phyloP scores from a whole-genome alignment of 768 basidiomycete genomes.

The Boletus tomentosulus region DNA sequence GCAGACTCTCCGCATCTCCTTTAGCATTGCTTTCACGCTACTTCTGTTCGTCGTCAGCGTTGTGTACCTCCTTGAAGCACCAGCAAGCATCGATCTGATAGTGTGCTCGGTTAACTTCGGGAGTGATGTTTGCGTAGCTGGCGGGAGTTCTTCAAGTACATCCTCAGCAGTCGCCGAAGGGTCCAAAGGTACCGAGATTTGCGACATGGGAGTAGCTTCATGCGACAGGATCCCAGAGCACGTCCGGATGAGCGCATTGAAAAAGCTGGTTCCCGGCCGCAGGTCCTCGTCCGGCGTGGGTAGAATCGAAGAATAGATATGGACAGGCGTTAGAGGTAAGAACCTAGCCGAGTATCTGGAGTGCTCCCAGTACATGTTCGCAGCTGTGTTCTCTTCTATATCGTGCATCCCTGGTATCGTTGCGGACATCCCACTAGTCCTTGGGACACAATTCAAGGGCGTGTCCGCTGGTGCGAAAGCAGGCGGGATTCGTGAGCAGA shows the following conservation, averaged over 20 bases:
- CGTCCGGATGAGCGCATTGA: constrained; percentile 44
- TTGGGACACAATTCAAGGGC: not conserved
- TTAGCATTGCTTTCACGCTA: constrained; percentile 70
- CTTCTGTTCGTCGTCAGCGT: constrained; percentile 84
- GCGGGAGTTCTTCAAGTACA: constrained; percentile 40
- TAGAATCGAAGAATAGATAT: constrained; percentile 39
- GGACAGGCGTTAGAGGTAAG: constrained; percentile 57
- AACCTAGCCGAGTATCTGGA: constrained; percentile 55
- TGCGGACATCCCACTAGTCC: not conserved
- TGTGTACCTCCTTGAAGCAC: constrained; percentile 69
- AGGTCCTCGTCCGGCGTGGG: constrained; percentile 1
- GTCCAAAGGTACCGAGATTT: not conserved
- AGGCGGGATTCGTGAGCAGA: constrained; percentile 6
- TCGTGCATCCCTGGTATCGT: not conserved
- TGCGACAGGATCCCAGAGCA: constrained; percentile 53
- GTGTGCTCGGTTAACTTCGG: constrained; percentile 73
- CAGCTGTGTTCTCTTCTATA: constrained; percentile 11
- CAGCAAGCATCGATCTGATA: constrained; percentile 65
- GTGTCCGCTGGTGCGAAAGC: constrained; percentile 6
- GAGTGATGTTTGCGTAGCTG: constrained; percentile 51
- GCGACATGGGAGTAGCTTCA: constrained; percentile 25
- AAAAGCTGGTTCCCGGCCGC: constrained; percentile 33
- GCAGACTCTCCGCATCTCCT: constrained; percentile 48
- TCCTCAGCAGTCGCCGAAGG: not conserved
- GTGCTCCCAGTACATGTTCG: constrained; percentile 53